Evolutionary conservation across 179 eudicot genomes (phyloP).

Genomic region (Dionaea muscipula): DNA sequence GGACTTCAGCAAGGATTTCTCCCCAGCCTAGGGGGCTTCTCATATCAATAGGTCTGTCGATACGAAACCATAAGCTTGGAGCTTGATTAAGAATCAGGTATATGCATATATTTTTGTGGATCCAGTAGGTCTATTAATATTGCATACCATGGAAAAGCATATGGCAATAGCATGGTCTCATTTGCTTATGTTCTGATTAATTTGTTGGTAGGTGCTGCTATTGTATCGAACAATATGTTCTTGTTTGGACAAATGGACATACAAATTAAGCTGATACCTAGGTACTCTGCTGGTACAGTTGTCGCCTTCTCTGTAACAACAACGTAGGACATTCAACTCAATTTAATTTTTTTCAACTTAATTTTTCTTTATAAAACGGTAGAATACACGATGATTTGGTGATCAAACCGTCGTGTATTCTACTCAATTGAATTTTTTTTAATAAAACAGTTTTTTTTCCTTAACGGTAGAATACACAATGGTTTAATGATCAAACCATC

Average conservation of each 20-base stretch:
- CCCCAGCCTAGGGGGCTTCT: slow-evolving; percentile 56
- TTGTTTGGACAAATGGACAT: slow-evolving; percentile 78
- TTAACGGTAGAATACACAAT: too few species aligned
- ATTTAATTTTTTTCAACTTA: too few species aligned
- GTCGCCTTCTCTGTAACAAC: slow-evolving; percentile 67
- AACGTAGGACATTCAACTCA: too few species aligned
- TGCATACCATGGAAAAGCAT: too few species aligned
- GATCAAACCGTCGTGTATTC: too few species aligned
- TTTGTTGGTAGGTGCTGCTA: slow-evolving; percentile 42
- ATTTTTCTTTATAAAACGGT: too few species aligned
- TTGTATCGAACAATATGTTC: slow-evolving; percentile 68
- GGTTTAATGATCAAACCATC: too few species aligned
- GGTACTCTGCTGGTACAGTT: slow-evolving; percentile 79
- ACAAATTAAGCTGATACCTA: slow-evolving; percentile 68
- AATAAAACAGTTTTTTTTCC: too few species aligned
- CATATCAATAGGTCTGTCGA: slow-evolving; percentile 69
- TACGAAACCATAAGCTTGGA: slow-evolving; percentile 38
- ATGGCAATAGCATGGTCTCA: background rate
- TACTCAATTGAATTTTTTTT: too few species aligned
- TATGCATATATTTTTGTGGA: too few species aligned
- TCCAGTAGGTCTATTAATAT: too few species aligned
- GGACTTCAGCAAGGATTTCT: slow-evolving; percentile 68
- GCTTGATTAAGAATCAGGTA: slow-evolving; percentile 68
- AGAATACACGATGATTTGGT: too few species aligned
- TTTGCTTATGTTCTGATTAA: background rate